phyloP scores from a whole-genome alignment of 2,329 filamentous ascomycete species.

The Ophiostoma piceae region DNA sequence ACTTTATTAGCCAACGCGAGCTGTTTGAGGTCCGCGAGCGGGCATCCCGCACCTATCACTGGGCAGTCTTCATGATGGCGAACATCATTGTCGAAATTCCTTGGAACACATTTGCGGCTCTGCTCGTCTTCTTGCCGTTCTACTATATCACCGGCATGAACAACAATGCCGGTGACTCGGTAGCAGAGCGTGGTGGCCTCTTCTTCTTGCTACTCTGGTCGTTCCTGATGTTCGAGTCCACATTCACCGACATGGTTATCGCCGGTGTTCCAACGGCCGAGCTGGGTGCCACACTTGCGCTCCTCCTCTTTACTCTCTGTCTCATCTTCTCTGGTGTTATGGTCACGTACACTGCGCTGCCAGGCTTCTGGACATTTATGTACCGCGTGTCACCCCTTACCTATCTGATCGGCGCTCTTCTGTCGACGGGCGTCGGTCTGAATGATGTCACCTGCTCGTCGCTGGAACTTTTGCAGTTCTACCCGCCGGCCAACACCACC shows the following conservation, averaged over 20 bases:
- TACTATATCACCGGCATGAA: slow-evolving; percentile 60
- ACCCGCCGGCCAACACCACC: slow-evolving; percentile 56
- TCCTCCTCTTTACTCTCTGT: slow-evolving; percentile 52
- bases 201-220: slow-evolving; percentile 79
- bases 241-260: slow-evolving; percentile 69
- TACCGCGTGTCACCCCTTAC: slow-evolving; percentile 55
- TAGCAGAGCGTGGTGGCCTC: slow-evolving; percentile 64
- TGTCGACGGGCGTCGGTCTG: slow-evolving; percentile 58
- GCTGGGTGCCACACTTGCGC: slow-evolving; percentile 60
- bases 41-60: slow-evolving; percentile 59
- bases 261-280: slow-evolving; percentile 60
- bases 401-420: slow-evolving; percentile 63
- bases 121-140: slow-evolving; percentile 54
- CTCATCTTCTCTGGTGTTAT: slow-evolving; percentile 59
- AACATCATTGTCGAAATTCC: slow-evolving; percentile 64
- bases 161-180: slow-evolving; percentile 59
- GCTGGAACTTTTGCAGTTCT: slow-evolving; percentile 58
- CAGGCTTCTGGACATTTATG: slow-evolving; percentile 75
- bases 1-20: slow-evolving; percentile 60
- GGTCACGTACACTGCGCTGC: slow-evolving; percentile 52
- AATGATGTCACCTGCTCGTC: slow-evolving; percentile 48
- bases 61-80: slow-evolving; percentile 60
- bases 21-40: slow-evolving; percentile 63
- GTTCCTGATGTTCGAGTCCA: slow-evolving; percentile 65
- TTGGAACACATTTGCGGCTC: slow-evolving; percentile 45